Base-by-base conservation (phyloP, 2,329 filamentous ascomycete species). In the Talaromyces sp. region DNA sequence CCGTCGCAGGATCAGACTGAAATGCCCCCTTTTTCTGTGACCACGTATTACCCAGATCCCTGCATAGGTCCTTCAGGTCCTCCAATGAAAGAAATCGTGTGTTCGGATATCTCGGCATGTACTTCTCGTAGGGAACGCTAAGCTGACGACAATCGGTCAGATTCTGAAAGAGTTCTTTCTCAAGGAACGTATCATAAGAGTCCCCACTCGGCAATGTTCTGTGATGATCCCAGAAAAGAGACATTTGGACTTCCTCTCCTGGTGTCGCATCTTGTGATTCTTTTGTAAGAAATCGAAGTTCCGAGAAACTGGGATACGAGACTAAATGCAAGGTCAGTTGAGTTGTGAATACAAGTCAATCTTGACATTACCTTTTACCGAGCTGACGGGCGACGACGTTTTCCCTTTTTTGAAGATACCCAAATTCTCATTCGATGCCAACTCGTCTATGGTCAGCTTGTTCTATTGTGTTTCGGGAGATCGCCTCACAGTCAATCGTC, bases 401-500 rank as follows among this genome's bases (percentile, higher is more conserved):
- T 72, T 76, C 1, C 76, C 76, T 56, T 72, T 79, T 16, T 68
- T 70, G 68, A 79, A 80, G 14, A 79, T 72, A 1, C 76, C 78
- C 43, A 73, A 8, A 5, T 68, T 70, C 8, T 59, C 41, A 9
- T 65, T 63, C 16, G 63, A 64, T 27, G 64, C 69, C n/a, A 77
- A 66, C 76, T 78, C 49, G 19, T 1, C 62, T 45, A 45, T 52
- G 16, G 43, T 62, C 54, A 60, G 57, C 50, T 27, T 31, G 11
- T 39, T 19, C 35, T 27, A 19, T 33, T 49, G 22, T 47, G 14
- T 22, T 37, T 27, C 1, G 41, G 56, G 14, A 19, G 10, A 24
- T 37, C 19, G 22, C 22, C 80, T 70, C 72, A 87, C 85, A 16
- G 85, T 87, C 61, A 87, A 75, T 10, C 84, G 81, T n/a, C 80